phyloP scores from a whole-genome alignment of 2,329 filamentous ascomycete genomes.

The Daldinia sp. region DNA sequence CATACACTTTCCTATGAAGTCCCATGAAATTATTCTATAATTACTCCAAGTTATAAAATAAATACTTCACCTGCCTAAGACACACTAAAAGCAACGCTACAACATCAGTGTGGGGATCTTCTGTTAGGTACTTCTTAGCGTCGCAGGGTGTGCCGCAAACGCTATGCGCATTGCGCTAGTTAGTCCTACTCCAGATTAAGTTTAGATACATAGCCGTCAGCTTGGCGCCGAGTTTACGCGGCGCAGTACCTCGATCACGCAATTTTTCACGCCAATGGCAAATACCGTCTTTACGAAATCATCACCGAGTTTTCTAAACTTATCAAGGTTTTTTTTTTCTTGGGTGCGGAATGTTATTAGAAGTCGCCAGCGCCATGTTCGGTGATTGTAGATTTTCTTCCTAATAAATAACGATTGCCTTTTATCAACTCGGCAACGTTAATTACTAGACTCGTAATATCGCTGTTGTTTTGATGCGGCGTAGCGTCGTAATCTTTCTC shows the following conservation, averaged over 20 bases:
- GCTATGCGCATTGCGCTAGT: background rate
- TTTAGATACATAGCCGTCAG: conserved; percentile 18
- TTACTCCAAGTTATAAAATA: background rate
- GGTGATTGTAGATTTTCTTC: background rate
- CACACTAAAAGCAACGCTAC: background rate
- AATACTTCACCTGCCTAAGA: background rate
- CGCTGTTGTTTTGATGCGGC: background rate
- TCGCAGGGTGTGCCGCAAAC: background rate
- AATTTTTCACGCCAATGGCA: conserved; percentile 25
- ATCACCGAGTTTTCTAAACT: conserved; percentile 3
- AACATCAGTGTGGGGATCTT: background rate
- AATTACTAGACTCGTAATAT: background rate
- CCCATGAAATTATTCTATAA: too few species aligned
- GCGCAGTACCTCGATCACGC: conserved; percentile 26
- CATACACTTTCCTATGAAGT: too few species aligned
- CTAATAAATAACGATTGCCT: background rate
- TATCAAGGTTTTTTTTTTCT: background rate
- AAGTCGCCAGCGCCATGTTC: background rate
- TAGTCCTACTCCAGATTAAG: conserved; percentile 22
- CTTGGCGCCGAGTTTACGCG: conserved; percentile 13
- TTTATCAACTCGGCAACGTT: background rate
- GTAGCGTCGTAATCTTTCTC: background rate
- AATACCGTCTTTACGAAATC: conserved; percentile 11
- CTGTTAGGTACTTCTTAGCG: too few species aligned
- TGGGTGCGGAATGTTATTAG: background rate